phyloP scores from a whole-genome alignment of 176 grass and related monocot genomes.

The Triticum timopheevii region DNA sequence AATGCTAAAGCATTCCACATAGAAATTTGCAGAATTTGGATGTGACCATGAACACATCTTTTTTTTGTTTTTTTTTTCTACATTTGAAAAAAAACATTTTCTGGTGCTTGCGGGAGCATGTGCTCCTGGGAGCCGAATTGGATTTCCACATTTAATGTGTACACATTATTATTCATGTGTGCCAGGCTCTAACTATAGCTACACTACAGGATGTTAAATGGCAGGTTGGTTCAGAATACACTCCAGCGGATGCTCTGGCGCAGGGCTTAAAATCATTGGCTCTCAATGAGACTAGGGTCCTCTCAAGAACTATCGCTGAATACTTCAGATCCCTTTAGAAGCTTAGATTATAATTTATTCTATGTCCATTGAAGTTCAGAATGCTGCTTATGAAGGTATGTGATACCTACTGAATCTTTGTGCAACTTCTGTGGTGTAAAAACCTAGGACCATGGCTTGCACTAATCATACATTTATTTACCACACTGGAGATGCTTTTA shows the following conservation, averaged over 20 bases:
- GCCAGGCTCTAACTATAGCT: background rate
- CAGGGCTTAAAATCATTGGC: conserved; percentile 88
- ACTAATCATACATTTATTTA: background rate
- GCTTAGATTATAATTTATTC: conserved; percentile 10
- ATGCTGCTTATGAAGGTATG: conserved; percentile 39
- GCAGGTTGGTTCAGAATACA: conserved; percentile 77
- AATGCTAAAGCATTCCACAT: no score
- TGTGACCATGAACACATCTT: no score
- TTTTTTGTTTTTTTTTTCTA: no score
- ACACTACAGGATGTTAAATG: conserved; percentile 74
- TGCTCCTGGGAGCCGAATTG: no score
- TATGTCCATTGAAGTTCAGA: background rate
- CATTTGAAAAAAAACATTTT: no score
- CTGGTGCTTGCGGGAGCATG: no score
- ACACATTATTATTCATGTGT: background rate
- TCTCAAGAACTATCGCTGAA: conserved; percentile 75
- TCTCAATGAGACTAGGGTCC: conserved; percentile 79
- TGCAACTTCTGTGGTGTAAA: background rate
- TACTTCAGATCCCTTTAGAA: conserved; percentile 62
- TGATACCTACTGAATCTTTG: background rate
- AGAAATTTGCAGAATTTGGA: no score
- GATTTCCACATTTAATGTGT: background rate
- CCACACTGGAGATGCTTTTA: conserved; percentile 1
- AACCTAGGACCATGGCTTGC: background rate
- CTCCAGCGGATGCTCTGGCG: conserved; percentile 83